phyloP scores from a whole-genome alignment of 441 rosid genomes.

The Adansonia grandidieri region DNA sequence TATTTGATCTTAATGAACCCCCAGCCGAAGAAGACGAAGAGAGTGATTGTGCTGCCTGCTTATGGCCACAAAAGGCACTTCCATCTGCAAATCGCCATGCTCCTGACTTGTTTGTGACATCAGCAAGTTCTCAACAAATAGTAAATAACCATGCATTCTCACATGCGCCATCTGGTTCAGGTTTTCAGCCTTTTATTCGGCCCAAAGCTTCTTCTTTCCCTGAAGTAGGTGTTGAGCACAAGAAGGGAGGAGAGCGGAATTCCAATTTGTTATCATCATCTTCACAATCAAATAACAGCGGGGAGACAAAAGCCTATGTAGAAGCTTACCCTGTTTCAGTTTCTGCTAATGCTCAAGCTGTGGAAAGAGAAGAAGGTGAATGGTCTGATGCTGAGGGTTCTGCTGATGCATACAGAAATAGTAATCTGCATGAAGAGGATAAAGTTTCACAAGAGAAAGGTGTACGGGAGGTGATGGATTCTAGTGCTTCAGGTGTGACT shows the following conservation, averaged over 20 bases:
- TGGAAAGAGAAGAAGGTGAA: constrained; percentile 98
- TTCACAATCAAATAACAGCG: constrained; percentile 38
- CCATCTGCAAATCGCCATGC: constrained; percentile 49
- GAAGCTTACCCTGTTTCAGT: constrained; percentile 37
- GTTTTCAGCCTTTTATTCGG: constrained; percentile 92
- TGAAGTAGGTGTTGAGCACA: constrained; percentile 45
- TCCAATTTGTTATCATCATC: constrained; percentile 39
- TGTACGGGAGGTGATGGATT: constrained; percentile 34
- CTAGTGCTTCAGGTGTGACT: constrained; percentile 36
- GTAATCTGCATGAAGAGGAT: constrained; percentile 38
- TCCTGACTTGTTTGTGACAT: constrained; percentile 55
- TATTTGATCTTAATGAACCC: constrained; percentile 98
- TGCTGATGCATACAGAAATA: constrained; percentile 43
- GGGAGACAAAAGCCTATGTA: constrained; percentile 41
- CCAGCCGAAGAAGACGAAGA: constrained; percentile 75
- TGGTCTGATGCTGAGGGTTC: constrained; percentile 77
- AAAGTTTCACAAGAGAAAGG: constrained; percentile 43
- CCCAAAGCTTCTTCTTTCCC: constrained; percentile 38
- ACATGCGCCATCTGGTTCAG: constrained; percentile 76
- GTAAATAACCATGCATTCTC: constrained; percentile 64
- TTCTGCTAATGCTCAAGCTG: constrained; percentile 40
- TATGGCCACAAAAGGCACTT: constrained; percentile 61
- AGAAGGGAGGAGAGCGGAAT: constrained; percentile 42
- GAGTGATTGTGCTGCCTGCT: constrained; percentile 46
- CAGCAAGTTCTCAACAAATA: constrained; percentile 52